These are phyloP conservation scores for Hypomontagnella monticulosa DNA, from an alignment of 495 filamentous ascomycete genomes.

Conservation along the genomic window DNA sequence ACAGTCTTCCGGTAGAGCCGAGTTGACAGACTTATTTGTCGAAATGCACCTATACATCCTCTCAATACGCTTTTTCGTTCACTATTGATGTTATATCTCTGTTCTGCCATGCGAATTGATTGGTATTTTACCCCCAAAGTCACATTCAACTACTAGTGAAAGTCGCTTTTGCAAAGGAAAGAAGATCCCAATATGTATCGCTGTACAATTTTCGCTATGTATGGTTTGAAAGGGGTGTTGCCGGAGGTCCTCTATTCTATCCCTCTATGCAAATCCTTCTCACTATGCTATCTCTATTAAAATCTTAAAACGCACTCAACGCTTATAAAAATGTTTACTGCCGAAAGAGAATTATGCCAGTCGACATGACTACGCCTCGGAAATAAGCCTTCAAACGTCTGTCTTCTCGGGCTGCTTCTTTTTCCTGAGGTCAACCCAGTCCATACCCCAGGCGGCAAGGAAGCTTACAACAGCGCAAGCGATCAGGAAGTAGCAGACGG, in stretches of 20 bases:
- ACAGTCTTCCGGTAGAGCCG: no score
- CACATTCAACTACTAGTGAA: background rate
- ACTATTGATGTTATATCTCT: no score
- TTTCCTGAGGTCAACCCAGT: slow-evolving; percentile 63
- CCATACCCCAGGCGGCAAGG: slow-evolving; percentile 58
- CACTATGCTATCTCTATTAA: background rate
- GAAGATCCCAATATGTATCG: background rate
- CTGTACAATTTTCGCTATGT: background rate
- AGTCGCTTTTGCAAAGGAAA: background rate
- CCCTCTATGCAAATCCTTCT: slow-evolving; percentile 1
- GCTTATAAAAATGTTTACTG: background rate
- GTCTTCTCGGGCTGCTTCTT: slow-evolving; percentile 46
- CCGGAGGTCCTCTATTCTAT: slow-evolving; percentile 1
- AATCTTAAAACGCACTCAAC: slow-evolving; percentile 1
- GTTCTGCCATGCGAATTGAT: no score
- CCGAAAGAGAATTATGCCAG: background rate
- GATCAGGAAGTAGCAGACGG: slow-evolving; percentile 54
- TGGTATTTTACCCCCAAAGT: no score
- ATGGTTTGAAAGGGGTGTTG: slow-evolving; percentile 6
- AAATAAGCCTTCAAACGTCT: slow-evolving; percentile 9
- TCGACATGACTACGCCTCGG: background rate
- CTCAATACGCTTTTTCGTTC: no score
- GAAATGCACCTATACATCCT: no score
- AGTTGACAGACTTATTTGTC: no score
- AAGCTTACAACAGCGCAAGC: slow-evolving; percentile 44